phyloP scores from a whole-genome alignment of 1,284 basidiomycete species.

The Flammula alnicola region DNA sequence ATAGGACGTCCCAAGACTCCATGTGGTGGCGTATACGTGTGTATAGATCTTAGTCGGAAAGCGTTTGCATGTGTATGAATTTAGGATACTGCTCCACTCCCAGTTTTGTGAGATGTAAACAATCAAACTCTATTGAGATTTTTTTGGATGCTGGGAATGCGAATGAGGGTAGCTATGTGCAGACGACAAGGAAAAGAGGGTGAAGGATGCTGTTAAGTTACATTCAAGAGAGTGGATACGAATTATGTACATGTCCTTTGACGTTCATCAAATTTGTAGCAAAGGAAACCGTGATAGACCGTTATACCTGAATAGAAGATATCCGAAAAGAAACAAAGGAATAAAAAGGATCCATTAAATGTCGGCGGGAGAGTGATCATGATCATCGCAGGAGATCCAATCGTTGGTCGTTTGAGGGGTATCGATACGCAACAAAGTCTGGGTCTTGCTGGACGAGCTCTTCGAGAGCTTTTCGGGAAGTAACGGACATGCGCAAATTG shows the following conservation, averaged over 20 bases:
- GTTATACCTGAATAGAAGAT: conserved; percentile 17
- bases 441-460: conserved; percentile 78
- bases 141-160: conserved; percentile 11
- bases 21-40: background rate
- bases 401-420: conserved; percentile 74
- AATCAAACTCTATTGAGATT: conserved; percentile 8
- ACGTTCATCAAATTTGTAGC: conserved; percentile 18
- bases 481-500: conserved; percentile 56
- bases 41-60: background rate
- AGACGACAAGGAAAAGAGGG: conserved; percentile 11
- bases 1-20: background rate
- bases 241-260: conserved; percentile 28
- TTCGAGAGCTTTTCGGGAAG: conserved; percentile 72
- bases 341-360: conserved; percentile 15
- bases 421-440: conserved; percentile 83
- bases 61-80: conserved; percentile 1
- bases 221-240: conserved; percentile 22
- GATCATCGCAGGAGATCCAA: conserved; percentile 59
- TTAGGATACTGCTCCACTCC: background rate
- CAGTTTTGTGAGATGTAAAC: background rate
- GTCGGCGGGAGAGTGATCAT: conserved; percentile 9
- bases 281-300: conserved; percentile 17
- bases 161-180: conserved; percentile 19
- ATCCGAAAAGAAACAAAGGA: conserved; percentile 17
- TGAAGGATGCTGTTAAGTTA: conserved; percentile 22